Conservation (phyloP, 164 flowering plant genomes). For the Chloranthus sessilifolius region DNA sequence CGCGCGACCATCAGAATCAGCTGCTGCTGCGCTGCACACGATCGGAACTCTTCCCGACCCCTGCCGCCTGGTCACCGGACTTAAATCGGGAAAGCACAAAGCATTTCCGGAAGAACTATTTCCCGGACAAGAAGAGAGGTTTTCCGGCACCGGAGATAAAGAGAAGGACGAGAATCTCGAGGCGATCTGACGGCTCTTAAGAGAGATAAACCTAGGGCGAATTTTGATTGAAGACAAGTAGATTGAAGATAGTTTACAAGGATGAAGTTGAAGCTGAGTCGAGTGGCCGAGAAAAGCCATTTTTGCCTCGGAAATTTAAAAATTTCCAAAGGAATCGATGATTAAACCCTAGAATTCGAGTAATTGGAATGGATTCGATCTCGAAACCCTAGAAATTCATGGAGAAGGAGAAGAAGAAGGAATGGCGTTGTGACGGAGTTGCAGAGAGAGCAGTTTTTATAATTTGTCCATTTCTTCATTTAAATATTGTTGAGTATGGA, state of each 20-base stretch:
- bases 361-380: background rate
- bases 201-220: constrained; percentile 1
- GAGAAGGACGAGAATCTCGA: constrained; percentile 15
- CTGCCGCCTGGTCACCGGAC: constrained; percentile 18
- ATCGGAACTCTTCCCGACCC: constrained; percentile 15
- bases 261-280: constrained; percentile 11
- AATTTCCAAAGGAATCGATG: background rate
- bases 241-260: constrained; percentile 24
- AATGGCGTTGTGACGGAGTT: no score
- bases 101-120: constrained; percentile 13
- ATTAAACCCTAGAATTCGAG: background rate
- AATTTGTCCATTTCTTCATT: no score
- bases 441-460: no score
- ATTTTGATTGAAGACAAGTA: constrained; percentile 15
- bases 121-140: background rate
- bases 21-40: constrained; percentile 36
- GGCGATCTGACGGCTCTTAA: constrained; percentile 17
- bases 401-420: no score
- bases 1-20: constrained; percentile 38
- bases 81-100: constrained; percentile 15
- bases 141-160: constrained; percentile 25
- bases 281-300: constrained; percentile 32
- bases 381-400: no score
- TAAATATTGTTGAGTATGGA: no score
- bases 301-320: no score